Evolutionary conservation across 257 asterid genomes (phyloP).

Genomic region (Cinchona pubescens): DNA sequence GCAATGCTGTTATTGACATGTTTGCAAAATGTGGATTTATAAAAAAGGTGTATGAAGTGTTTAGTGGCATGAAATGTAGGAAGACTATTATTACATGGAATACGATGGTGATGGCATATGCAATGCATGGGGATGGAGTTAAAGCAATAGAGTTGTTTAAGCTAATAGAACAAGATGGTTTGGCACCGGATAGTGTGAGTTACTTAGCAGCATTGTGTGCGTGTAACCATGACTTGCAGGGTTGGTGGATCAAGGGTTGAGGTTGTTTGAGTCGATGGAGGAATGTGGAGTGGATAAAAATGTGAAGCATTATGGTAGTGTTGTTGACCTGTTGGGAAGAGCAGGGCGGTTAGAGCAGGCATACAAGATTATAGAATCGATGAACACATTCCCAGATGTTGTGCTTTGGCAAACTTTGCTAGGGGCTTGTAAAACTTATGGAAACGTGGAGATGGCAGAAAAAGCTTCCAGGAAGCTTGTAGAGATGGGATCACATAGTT

Average conservation of each 20-base stretch:
- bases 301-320: constrained; percentile 83
- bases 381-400: constrained; percentile 59
- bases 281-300: constrained; percentile 41
- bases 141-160: constrained; percentile 59
- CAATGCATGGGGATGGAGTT: constrained; percentile 73
- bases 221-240: constrained; percentile 93
- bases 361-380: constrained; percentile 47
- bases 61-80: constrained; percentile 51
- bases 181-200: constrained; percentile 56
- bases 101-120: constrained; percentile 88
- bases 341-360: constrained; percentile 77
- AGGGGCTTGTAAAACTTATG: constrained; percentile 75
- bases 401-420: constrained; percentile 91
- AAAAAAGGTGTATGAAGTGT: constrained; percentile 55
- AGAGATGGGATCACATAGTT: constrained; percentile 75
- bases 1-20: constrained; percentile 88
- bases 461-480: constrained; percentile 72
- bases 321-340: constrained; percentile 83
- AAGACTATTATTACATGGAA: constrained; percentile 73
- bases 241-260: constrained; percentile 83
- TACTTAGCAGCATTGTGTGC: constrained; percentile 77
- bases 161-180: constrained; percentile 31
- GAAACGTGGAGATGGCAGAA: constrained; percentile 79
- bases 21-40: constrained; percentile 76
- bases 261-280: constrained; percentile 61